Percentiles rank a stretch among this genome's conserved stretches.
Evolutionary conservation across 257 asterid genomes (phyloP).

Genomic region (Ehretia macrophylla): DNA sequence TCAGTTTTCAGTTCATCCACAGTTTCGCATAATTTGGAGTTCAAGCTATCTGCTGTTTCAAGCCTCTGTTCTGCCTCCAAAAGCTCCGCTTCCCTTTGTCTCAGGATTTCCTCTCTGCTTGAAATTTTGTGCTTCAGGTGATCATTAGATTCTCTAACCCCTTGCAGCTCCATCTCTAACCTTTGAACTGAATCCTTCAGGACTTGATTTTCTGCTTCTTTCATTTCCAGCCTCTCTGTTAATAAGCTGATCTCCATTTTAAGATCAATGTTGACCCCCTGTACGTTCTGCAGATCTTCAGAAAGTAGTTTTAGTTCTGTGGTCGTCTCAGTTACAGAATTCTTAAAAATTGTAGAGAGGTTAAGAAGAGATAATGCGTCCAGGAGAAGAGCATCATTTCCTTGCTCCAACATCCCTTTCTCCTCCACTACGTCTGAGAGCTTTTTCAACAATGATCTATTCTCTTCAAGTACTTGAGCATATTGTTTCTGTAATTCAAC

Average conservation of each 20-base stretch:
- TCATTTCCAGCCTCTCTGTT: slow-evolving; percentile 50
- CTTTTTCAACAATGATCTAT: slow-evolving; percentile 44
- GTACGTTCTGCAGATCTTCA: slow-evolving; percentile 44
- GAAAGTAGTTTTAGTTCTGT: slow-evolving; percentile 43
- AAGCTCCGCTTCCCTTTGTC: slow-evolving; percentile 45
- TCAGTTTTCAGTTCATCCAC: slow-evolving; percentile 46
- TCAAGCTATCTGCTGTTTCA: slow-evolving; percentile 46
- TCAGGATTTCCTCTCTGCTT: slow-evolving; percentile 31
- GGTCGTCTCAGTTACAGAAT: slow-evolving; percentile 44
- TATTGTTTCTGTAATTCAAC: slow-evolving; percentile 37
- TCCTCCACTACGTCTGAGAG: slow-evolving; percentile 49
- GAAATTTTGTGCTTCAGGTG: slow-evolving; percentile 41
- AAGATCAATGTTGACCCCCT: slow-evolving; percentile 36
- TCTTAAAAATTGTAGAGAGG: slow-evolving; percentile 41
- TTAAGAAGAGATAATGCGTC: slow-evolving; percentile 49
- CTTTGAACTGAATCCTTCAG: slow-evolving; percentile 51
- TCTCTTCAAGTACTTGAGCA: slow-evolving; percentile 50
- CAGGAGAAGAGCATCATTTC: slow-evolving; percentile 43
- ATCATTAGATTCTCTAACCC: slow-evolving; percentile 34
- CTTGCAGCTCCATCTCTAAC: slow-evolving; percentile 55
- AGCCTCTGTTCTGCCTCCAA: slow-evolving; percentile 54
- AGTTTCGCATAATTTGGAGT: slow-evolving; percentile 38
- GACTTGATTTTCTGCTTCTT: slow-evolving; percentile 46
- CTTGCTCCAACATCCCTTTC: slow-evolving; percentile 47
- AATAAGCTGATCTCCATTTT: slow-evolving; percentile 42